Base-by-base conservation (phyloP, 805 yeast genomes). In the Candida xyloterini region DNA sequence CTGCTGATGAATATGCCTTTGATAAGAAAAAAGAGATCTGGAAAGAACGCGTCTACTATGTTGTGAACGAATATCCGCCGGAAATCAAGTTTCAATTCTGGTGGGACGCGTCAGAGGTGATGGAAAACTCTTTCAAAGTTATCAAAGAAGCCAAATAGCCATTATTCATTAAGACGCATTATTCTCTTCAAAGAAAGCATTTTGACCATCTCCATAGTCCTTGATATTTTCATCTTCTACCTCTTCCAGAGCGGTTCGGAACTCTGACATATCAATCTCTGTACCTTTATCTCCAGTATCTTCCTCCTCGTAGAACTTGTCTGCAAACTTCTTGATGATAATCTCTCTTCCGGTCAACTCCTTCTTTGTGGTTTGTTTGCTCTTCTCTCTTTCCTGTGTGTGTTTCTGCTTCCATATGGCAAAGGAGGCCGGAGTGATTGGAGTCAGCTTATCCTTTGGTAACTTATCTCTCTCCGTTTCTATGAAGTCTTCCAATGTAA, bases 401-500 rank as follows among this genome's bases (percentile, higher is more conserved):
- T 88, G 89, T 45, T 78, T 76, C 50, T 66, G 59, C 66, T 90
- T 89, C 98, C 99, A 93, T 55, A 74, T 75, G 23, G 73, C 73
- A 62, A 93, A 93, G 11, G 90, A 62, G 43, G 83, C 89, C 18
- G 78, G 67, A 1, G 95, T 90, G 47, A 95, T 88, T 23, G 97
- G 97, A 1, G 97, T 91, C 57, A 84, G 71, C 33, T 74, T 75
- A 10, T 72, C 73, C 61, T 71, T 74, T 55, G 95, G 95, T 58
- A 93, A 70, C 60, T 79, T 81, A 47, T 78, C 83, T 67, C 97
- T 82, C 66, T 90, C 99, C 42, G 91, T 79, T 61, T 95, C 99
- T 50, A 93, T 76, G 61, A 93, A 93, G 47, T 95, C 99, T 65
- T 93, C 99, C 56, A 93, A 71, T 1, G 98, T 87, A 56, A 95